A percentile compares a stretch with the other conserved stretches of the same genome.
Conservation (phyloP, 495 filamentous ascomycete genomes). For the Aspergillus sparsus region DNA sequence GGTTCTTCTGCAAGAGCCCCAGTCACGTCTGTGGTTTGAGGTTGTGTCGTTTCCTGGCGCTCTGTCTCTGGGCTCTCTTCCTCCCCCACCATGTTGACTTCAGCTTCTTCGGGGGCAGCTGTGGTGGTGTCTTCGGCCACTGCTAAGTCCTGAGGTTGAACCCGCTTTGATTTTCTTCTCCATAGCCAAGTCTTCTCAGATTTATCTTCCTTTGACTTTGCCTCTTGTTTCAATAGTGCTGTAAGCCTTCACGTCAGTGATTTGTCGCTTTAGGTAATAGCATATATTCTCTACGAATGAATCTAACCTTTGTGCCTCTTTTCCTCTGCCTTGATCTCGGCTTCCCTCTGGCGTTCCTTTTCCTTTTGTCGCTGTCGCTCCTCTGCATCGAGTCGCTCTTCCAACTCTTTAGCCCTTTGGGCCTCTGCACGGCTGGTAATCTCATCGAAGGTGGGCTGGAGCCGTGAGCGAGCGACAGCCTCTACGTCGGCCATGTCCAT, state of each 20-base stretch:
- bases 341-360: conserved; percentile 56
- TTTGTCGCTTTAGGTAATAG: too few relatives aligned
- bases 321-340: conserved; percentile 52
- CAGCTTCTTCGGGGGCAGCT: neutral
- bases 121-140: conserved; percentile 8
- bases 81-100: conserved; percentile 13
- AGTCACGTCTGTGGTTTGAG: conserved; percentile 2
- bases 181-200: conserved; percentile 31
- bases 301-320: conserved; percentile 53
- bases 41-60: conserved; percentile 1
- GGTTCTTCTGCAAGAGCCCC: conserved; percentile 18
- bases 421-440: conserved; percentile 75
- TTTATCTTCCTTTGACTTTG: conserved; percentile 23
- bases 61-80: conserved; percentile 14
- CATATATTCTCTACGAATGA: neutral
- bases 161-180: conserved; percentile 34
- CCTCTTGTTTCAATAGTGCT: conserved; percentile 48
- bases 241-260: conserved; percentile 28
- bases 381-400: conserved; percentile 56
- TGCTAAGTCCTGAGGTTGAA: conserved; percentile 19
- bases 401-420: conserved; percentile 61
- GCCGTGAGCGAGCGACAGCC: conserved; percentile 70
- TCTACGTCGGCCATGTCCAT: conserved; percentile 81
- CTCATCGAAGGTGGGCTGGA: conserved; percentile 91
- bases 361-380: conserved; percentile 46